phyloP scores from a whole-genome alignment of 1,284 basidiomycete genomes.

The Macrocystidia cucumis region DNA sequence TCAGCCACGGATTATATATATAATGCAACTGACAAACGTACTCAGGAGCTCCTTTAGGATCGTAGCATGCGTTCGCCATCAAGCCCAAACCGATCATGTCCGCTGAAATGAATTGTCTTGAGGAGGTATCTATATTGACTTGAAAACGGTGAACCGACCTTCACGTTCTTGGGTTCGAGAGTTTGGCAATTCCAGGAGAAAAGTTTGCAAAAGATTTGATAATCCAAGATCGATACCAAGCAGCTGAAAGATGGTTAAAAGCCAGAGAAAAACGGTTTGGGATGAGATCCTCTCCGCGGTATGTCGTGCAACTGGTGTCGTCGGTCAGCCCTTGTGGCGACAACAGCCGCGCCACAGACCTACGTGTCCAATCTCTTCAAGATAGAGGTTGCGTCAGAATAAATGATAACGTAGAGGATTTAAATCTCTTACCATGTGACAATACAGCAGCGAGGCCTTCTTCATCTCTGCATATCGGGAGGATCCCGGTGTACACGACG shows the following conservation, averaged over 20 bases:
- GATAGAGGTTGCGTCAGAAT: neutral
- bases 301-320: conserved; percentile 76
- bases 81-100: conserved; percentile 72
- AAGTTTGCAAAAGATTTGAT: conserved; percentile 35
- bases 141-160: conserved; percentile 32
- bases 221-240: conserved; percentile 53
- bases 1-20: conserved; percentile 4
- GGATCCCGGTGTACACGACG: conserved; percentile 86
- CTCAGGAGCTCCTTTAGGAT: conserved; percentile 71
- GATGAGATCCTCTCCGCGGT: conserved; percentile 62
- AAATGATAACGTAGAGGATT: conserved; percentile 1
- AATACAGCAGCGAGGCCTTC: conserved; percentile 84
- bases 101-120: conserved; percentile 30
- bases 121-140: neutral
- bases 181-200: conserved; percentile 75
- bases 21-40: conserved; percentile 23
- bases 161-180: conserved; percentile 79
- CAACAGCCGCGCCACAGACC: conserved; percentile 29
- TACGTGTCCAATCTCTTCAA: conserved; percentile 80
- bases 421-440: conserved; percentile 63
- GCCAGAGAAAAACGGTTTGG: conserved; percentile 42
- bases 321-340: no score
- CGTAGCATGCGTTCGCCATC: conserved; percentile 74
- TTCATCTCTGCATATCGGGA: conserved; percentile 75
- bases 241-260: conserved; percentile 42